phyloP scores from a whole-genome alignment of 2,329 filamentous ascomycete genomes.

The Phyllosticta citribraziliensis region DNA sequence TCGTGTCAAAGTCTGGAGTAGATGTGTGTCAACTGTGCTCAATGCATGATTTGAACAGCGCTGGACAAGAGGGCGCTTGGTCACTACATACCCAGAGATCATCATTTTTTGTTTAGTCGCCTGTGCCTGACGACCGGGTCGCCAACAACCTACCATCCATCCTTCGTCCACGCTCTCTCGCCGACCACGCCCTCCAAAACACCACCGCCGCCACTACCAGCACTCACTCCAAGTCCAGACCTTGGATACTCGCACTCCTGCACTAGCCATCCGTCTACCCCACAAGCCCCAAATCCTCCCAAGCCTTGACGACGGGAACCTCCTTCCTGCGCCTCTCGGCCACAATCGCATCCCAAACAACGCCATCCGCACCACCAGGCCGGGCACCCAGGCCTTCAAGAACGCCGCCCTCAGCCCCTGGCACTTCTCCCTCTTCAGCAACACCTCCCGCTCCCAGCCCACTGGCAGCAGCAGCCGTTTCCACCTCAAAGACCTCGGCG shows the following conservation, averaged over 20 bases:
- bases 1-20: too few relatives aligned
- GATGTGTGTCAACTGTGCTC: too few relatives aligned
- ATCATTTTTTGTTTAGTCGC: too few relatives aligned
- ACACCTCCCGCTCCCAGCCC: constrained; percentile 6
- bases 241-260: background rate
- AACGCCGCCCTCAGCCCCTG: constrained; percentile 6
- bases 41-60: too few relatives aligned
- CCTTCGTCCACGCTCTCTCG: background rate
- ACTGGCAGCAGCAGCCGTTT: constrained; percentile 2
- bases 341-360: constrained; percentile 28
- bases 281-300: constrained; percentile 37
- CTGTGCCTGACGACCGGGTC: too few relatives aligned
- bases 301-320: constrained; percentile 43
- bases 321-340: constrained; percentile 23
- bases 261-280: background rate
- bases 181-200: background rate
- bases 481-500: constrained; percentile 56
- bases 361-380: constrained; percentile 27
- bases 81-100: too few relatives aligned
- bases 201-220: background rate
- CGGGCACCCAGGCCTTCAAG: constrained; percentile 14
- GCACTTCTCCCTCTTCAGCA: constrained; percentile 12
- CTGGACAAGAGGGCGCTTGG: too few relatives aligned
- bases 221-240: background rate
- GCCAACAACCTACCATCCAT: background rate